Evolutionary conservation across 2,329 filamentous ascomycete genomes (phyloP).

Genomic region (Ceratocystis alfenasii): DNA sequence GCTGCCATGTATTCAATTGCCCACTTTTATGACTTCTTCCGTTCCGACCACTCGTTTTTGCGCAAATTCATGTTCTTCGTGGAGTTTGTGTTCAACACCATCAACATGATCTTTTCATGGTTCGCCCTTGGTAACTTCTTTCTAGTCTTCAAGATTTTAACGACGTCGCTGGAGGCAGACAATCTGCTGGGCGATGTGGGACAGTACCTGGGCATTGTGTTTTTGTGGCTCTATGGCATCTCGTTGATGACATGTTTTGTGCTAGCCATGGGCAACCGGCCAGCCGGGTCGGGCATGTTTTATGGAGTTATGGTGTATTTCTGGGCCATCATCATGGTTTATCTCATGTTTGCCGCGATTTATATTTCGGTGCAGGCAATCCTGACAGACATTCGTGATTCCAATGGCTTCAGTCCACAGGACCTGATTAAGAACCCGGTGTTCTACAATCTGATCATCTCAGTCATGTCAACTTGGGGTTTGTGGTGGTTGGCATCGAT

Average conservation of each 20-base stretch:
- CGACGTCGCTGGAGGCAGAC: conserved; percentile 61
- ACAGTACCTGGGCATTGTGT: conserved; percentile 71
- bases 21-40: conserved; percentile 93
- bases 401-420: conserved; percentile 52
- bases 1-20: conserved; percentile 89
- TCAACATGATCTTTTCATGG: conserved; percentile 98
- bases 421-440: conserved; percentile 75
- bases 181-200: conserved; percentile 65
- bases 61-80: conserved; percentile 83
- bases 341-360: conserved; percentile 86
- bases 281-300: conserved; percentile 81
- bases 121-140: conserved; percentile 99
- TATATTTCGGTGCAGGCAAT: conserved; percentile 89
- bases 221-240: conserved; percentile 91
- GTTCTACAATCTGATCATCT: conserved; percentile 90
- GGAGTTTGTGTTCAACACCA: conserved; percentile 87
- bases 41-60: conserved; percentile 76
- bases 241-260: conserved; percentile 92
- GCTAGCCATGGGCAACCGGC: conserved; percentile 83
- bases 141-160: conserved; percentile 94
- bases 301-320: conserved; percentile 98
- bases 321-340: conserved; percentile 93
- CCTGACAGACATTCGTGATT: conserved; percentile 51
- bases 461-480: conserved; percentile 79
- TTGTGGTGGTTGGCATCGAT: conserved; percentile 87